A percentile compares a stretch with the other conserved stretches of the same genome.
These are phyloP conservation scores for Fallopia convolvulus DNA, from an alignment of 148 eudicot genomes.

Conservation along the genomic window DNA sequence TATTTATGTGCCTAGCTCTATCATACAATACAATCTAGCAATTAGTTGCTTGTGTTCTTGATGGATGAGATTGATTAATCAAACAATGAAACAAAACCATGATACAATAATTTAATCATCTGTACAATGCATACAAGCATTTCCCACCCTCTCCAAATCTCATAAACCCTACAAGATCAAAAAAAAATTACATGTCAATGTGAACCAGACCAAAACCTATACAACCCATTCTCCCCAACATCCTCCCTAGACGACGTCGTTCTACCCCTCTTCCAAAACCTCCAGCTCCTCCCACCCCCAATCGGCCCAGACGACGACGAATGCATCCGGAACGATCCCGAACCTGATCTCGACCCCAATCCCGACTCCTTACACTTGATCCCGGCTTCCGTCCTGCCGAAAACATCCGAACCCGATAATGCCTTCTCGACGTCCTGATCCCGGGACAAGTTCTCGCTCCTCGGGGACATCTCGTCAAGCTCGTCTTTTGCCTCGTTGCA, in stretches of 20 bases:
- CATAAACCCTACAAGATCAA: neutral
- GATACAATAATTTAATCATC: constrained; percentile 2
- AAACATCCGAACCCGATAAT: constrained; percentile 38
- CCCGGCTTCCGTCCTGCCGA: constrained; percentile 28
- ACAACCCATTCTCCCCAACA: constrained; percentile 58
- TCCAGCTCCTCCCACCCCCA: constrained; percentile 26
- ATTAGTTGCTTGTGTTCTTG: neutral
- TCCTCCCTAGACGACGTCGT: constrained; percentile 38
- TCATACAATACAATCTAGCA: neutral
- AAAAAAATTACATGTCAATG: constrained; percentile 21
- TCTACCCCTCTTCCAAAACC: constrained; percentile 52
- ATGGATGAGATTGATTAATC: no score
- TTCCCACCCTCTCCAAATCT: neutral
- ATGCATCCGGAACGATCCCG: constrained; percentile 47
- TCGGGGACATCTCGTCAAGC: constrained; percentile 19
- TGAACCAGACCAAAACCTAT: constrained; percentile 54
- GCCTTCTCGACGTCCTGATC: constrained; percentile 53
- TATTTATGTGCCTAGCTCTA: no score
- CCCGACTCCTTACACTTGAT: constrained; percentile 16
- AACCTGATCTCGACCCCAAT: constrained; percentile 31
- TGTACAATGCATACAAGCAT: constrained; percentile 11
- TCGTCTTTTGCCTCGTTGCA: constrained; percentile 47
- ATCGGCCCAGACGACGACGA: constrained; percentile 76
- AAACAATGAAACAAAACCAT: constrained; percentile 2
- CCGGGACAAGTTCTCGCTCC: constrained; percentile 38